Percentiles rank a stretch among this genome's conserved stretches.
Conservation (phyloP, 2,329 filamentous ascomycete species). For the Sclerotinia borealis region DNA sequence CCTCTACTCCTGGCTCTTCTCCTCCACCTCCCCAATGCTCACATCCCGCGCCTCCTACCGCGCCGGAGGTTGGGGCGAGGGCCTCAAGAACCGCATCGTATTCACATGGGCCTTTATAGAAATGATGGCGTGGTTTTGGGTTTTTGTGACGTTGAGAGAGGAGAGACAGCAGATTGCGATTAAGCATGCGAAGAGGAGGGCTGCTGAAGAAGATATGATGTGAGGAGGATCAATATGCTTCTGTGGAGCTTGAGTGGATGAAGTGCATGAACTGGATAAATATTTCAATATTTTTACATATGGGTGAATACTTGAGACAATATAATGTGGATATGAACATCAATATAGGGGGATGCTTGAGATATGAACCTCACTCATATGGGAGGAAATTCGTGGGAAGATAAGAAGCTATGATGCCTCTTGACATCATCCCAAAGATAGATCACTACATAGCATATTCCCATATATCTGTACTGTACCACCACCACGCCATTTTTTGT, state of each 20-base stretch:
- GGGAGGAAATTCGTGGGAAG: neutral
- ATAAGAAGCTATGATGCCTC: neutral
- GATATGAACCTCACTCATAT: neutral
- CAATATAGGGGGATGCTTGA: neutral
- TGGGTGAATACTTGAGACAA: neutral
- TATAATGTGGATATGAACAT: constrained; percentile 1
- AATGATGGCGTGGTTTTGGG: constrained; percentile 83
- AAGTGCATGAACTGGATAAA: no score
- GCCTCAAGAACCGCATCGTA: constrained; percentile 75
- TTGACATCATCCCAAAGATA: neutral
- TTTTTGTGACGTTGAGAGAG: constrained; percentile 63
- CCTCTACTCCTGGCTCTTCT: constrained; percentile 60
- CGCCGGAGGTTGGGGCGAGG: constrained; percentile 50
- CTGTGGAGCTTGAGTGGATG: neutral
- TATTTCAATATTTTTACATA: neutral
- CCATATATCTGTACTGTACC: neutral
- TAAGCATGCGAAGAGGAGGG: constrained; percentile 29
- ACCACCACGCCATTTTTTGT: neutral
- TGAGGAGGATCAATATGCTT: constrained; percentile 15
- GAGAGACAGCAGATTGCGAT: constrained; percentile 43
- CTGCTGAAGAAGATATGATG: constrained; percentile 33
- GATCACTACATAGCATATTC: neutral
- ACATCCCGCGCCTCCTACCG: constrained; percentile 34
- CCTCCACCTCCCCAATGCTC: constrained; percentile 45
- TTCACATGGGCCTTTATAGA: constrained; percentile 84